Evolutionary conservation across 352 stramenopile genomes (phyloP).

Genomic region (Phytophthora rubi): DNA sequence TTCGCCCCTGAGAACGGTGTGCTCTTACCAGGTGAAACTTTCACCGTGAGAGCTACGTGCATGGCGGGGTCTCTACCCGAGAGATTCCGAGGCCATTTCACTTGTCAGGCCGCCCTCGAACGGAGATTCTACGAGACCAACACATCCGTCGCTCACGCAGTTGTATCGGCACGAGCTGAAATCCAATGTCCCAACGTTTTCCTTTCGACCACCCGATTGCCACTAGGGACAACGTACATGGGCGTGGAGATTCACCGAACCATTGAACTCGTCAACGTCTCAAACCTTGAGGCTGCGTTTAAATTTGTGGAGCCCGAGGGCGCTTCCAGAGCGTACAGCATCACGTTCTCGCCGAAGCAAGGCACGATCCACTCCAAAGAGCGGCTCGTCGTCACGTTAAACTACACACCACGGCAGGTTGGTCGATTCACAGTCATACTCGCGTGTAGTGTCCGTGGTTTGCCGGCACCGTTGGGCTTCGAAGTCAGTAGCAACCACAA

Average conservation of each 20-base stretch:
- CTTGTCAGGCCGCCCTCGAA: constrained; percentile 46
- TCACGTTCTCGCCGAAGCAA: constrained; percentile 53
- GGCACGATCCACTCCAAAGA: constrained; percentile 72
- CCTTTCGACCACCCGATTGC: constrained; percentile 54
- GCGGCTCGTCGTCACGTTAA: constrained; percentile 50
- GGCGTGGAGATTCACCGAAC: constrained; percentile 54
- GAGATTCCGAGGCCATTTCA: constrained; percentile 62
- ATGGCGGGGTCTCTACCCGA: constrained; percentile 63
- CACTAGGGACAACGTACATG: constrained; percentile 72
- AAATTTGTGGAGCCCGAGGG: constrained; percentile 78
- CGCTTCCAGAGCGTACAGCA: constrained; percentile 48
- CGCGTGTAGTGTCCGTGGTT: constrained; percentile 66
- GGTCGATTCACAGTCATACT: constrained; percentile 62
- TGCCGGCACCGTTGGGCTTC: constrained; percentile 64
- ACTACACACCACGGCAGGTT: constrained; percentile 65
- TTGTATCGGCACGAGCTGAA: constrained; percentile 68
- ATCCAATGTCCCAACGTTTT: constrained; percentile 84
- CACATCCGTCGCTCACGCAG: neutral
- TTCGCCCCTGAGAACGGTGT: constrained; percentile 58
- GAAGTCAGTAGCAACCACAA: constrained; percentile 75
- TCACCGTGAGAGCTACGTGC: constrained; percentile 52
- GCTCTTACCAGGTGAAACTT: constrained; percentile 48
- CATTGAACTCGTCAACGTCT: constrained; percentile 77
- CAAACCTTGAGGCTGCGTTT: constrained; percentile 77
- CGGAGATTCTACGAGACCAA: constrained; percentile 27